Percentiles rank a stretch among this genome's conserved stretches.
Conservation (phyloP, 441 rosid genomes). For the Populus tomentosa region DNA sequence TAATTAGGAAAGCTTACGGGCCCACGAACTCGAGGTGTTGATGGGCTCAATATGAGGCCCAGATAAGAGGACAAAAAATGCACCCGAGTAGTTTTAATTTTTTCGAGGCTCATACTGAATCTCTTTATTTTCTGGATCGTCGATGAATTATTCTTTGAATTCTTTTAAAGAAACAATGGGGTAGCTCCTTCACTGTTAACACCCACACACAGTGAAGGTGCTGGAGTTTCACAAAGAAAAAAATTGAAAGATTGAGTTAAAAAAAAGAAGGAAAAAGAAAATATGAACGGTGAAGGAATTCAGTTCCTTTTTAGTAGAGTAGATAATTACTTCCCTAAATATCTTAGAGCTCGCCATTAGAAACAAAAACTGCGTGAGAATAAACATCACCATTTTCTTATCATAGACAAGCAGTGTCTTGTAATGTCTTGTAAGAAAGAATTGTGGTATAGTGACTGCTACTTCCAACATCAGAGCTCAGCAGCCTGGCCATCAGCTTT, state of each 20-base stretch:
- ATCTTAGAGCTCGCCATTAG: no score
- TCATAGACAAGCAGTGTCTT: neutral
- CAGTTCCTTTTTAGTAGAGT: no score
- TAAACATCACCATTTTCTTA: neutral
- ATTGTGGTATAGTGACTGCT: neutral
- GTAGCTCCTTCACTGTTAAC: no score
- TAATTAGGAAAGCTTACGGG: neutral
- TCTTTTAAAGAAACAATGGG: no score
- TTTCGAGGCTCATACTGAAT: neutral
- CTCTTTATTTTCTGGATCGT: neutral
- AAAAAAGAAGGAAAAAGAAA: no score
- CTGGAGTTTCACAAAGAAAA: no score
- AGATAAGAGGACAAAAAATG: neutral
- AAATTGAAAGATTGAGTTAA: no score
- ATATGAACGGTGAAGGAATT: no score
- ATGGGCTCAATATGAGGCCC: neutral
- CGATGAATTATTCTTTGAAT: no score
- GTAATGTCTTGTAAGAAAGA: no score
- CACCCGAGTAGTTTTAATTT: neutral
- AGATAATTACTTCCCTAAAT: no score
- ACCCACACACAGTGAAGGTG: no score
- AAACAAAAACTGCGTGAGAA: neutral
- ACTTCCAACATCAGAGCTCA: neutral
- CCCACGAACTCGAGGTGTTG: neutral
- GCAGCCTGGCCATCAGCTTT: neutral